A percentile compares a stretch with the other conserved stretches of the same genome.
Conservation (phyloP, 2,329 filamentous ascomycete genomes). For the Pseudogymnoascus sp. region DNA sequence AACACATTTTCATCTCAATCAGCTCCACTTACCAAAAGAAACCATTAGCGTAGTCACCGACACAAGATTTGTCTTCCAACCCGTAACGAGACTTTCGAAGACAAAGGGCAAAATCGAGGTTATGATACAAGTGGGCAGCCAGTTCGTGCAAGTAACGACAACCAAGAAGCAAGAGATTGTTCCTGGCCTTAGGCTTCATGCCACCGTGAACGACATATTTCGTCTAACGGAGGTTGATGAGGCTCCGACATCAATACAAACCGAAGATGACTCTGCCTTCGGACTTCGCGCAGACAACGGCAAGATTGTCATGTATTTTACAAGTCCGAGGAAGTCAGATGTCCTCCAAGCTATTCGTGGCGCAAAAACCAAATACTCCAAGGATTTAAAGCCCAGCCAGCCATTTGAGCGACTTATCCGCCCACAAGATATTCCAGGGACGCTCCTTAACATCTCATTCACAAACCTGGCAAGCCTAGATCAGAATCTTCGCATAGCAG, state of each 20-base stretch:
- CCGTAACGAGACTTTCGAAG: conserved; percentile 58
- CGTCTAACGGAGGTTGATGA: conserved; percentile 61
- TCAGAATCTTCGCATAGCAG: conserved; percentile 51
- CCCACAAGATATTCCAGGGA: conserved; percentile 64
- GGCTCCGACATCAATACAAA: conserved; percentile 54
- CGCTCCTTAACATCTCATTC: conserved; percentile 58
- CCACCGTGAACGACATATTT: conserved; percentile 64
- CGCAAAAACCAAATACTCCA: conserved; percentile 57
- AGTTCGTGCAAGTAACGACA: conserved; percentile 64
- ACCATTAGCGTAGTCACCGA: conserved; percentile 63
- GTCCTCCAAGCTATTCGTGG: conserved; percentile 55
- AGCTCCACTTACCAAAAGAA: conserved; percentile 61
- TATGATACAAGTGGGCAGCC: conserved; percentile 59
- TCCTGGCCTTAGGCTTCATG: conserved; percentile 52
- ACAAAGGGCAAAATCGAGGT: conserved; percentile 66
- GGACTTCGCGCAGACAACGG: conserved; percentile 61
- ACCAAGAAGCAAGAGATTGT: conserved; percentile 62
- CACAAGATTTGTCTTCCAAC: conserved; percentile 57
- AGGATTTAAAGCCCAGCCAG: conserved; percentile 53
- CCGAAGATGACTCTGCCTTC: conserved; percentile 60
- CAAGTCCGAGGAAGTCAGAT: conserved; percentile 56
- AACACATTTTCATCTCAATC: conserved; percentile 57
- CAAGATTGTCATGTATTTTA: conserved; percentile 66
- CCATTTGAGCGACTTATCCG: conserved; percentile 58
- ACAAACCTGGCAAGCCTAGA: conserved; percentile 59